Evolutionary conservation across 139 green algal species (phyloP), one percentile per base, ranked within the genome.

Genomic region (Closterium sp.): DNA sequence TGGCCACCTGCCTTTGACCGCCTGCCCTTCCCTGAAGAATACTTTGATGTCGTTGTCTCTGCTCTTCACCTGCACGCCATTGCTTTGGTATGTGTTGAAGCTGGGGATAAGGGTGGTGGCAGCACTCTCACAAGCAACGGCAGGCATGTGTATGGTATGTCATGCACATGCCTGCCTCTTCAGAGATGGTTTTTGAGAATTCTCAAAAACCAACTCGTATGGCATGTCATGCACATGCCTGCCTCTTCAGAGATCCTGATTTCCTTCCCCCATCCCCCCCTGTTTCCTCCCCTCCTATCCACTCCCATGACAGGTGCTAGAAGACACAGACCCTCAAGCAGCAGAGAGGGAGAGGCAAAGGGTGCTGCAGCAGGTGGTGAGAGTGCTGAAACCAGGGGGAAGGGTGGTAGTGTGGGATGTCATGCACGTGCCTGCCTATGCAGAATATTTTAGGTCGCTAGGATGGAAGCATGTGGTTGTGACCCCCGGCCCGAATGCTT

Each of bases 21-120:
- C 21, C 91, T 94, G 17, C 91, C 91, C 19, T 94, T 94, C 42
- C n/a, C 89, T 17, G 89, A 92, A 1, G 31, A 29, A 0, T 89
- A 84, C 30, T 94, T 94, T 50, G 91, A 94, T 29, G 27, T 93
- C 30, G 88, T 93, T 70, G 28, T 94, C 62, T 94, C 88, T 17
- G 30, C 91, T 5, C 88, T 94, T 13, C 27, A 30, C 38, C 30
- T 94, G 0, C 88, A 94, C 9, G 24, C 28, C 10, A 31, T 93
- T 79, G 31, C 22, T 31, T n/a, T 7, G 73, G 89, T 85, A 73
- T 10, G 50, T 9, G 5, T 9, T 3, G 32, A n/a, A n/a, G n/a
- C n/a, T n/a, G n/a, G n/a, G n/a, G n/a, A n/a, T n/a, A n/a, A n/a
- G n/a, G n/a, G n/a, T n/a, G n/a, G n/a, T n/a, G n/a, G n/a, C n/a